Conservation (phyloP, 163 green algal species). For the Chloromonas sp. region DNA sequence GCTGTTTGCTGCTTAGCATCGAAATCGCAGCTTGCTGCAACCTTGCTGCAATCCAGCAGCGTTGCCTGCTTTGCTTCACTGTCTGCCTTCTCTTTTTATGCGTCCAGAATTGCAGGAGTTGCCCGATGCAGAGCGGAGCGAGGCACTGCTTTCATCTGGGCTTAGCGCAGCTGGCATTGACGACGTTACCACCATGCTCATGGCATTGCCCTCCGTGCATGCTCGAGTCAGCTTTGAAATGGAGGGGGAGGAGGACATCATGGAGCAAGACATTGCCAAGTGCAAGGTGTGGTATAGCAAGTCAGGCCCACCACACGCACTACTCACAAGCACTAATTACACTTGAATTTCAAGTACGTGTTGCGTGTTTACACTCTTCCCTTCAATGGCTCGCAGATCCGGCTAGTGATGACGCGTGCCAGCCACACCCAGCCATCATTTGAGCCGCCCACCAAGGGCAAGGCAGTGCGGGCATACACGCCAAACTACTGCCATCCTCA, state of each 20-base stretch:
- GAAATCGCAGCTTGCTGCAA: background rate
- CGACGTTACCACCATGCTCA: constrained; percentile 54
- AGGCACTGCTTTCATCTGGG: constrained; percentile 38
- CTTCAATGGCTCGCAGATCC: constrained; percentile 11
- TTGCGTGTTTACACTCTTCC: too few species aligned
- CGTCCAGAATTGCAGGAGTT: constrained; percentile 56
- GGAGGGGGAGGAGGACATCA: constrained; percentile 58
- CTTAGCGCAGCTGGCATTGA: constrained; percentile 43
- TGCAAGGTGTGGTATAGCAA: constrained; percentile 34
- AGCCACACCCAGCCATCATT: constrained; percentile 44
- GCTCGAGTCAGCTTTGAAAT: constrained; percentile 42
- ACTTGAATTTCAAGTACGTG: too few species aligned
- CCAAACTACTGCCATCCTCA: constrained; percentile 59
- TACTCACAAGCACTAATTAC: background rate
- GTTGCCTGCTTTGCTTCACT: background rate
- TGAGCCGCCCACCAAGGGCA: constrained; percentile 26
- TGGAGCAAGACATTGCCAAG: constrained; percentile 57
- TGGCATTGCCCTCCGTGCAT: constrained; percentile 40
- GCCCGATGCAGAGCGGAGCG: constrained; percentile 23
- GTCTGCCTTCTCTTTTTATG: background rate
- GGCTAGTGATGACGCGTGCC: constrained; percentile 49
- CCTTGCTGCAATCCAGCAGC: background rate
- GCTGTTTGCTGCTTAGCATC: background rate
- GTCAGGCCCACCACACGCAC: background rate
- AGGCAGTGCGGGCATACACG: constrained; percentile 57